Percentiles rank a stretch among this genome's conserved stretches.
phyloP scores from a whole-genome alignment of 257 asterid species.

The Salvia splendens region DNA sequence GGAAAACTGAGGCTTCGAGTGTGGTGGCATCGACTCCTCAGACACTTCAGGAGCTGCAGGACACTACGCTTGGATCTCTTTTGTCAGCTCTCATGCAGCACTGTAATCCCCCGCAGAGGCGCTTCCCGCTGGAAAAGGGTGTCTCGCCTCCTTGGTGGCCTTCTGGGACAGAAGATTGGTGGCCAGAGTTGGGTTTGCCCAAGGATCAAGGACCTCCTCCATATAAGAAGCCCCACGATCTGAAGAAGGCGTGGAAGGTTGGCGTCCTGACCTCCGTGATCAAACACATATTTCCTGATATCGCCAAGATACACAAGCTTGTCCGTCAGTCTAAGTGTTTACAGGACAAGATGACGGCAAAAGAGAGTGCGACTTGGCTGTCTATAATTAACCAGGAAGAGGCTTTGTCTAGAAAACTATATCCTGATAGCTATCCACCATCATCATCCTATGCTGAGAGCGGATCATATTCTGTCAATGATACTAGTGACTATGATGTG shows the following conservation, averaged over 20 bases:
- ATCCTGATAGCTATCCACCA: conserved; percentile 40
- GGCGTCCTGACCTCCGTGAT: conserved; percentile 55
- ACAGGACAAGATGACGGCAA: conserved; percentile 65
- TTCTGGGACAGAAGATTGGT: conserved; percentile 61
- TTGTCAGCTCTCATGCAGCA: conserved; percentile 65
- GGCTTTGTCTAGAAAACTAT: conserved; percentile 39
- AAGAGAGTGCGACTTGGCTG: conserved; percentile 66
- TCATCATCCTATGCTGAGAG: conserved; percentile 31
- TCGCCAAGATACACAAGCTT: conserved; percentile 54
- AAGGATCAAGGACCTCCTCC: conserved; percentile 56
- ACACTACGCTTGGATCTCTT: conserved; percentile 58
- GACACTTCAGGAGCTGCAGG: conserved; percentile 57
- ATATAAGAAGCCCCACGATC: conserved; percentile 65
- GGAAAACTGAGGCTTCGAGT: conserved; percentile 42
- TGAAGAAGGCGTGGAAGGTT: conserved; percentile 66
- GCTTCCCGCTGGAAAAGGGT: conserved; percentile 58
- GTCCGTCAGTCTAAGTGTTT: conserved; percentile 56
- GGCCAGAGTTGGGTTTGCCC: conserved; percentile 44
- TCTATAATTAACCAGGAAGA: conserved; percentile 58
- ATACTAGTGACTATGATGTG: conserved; percentile 52
- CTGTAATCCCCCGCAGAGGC: conserved; percentile 68
- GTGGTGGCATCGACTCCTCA: conserved; percentile 38
- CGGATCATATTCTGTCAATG: conserved; percentile 37
- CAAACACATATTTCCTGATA: conserved; percentile 61
- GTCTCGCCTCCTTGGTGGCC: conserved; percentile 77